Base-by-base conservation (phyloP, 169 alveolate species). In the Plasmodium sp. region DNA sequence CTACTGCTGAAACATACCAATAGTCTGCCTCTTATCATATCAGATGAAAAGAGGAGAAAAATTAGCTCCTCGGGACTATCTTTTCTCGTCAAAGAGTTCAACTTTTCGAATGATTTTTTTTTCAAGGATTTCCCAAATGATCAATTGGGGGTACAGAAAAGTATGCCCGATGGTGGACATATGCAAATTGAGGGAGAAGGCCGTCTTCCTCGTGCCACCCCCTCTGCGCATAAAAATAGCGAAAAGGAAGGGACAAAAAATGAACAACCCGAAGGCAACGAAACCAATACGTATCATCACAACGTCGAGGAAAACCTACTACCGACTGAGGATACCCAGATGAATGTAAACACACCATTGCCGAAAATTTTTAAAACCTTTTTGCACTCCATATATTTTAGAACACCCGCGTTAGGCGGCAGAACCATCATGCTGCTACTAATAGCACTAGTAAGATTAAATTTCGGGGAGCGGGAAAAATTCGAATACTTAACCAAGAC, bases 361-460 rank as follows among this genome's bases (percentile, higher is more conserved):
- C 96, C 96, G 16, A 93, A 80, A 83, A 79, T 95, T 48, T 83
- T 96, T 79, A 96, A 96, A 86, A 88, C 81, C 41, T 96, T 95
- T 79, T 34, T 96, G 56, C 97, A 96, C 62, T 88, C 97, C 22
- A 86, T 96, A 36, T 95, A 92, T 84, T 96, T 96, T 84, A 93
- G 97, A 84, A 96, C 97, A 4, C 97, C 97, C 3, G 97, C 97
- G 14, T 83, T 96, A 88, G 97, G 97, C 16, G 97, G 97, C 2
- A 91, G 97, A 80, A 96, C 97, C 5, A 92, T 96, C 31, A 91
- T 96, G 80, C 82, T 96, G 54, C 82, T 96, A 84, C 39, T 96
- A 73, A 96, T 95, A 81, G 97, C 97, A 22, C 73, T 96, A 71
- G 97, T 95, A 27, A 51, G 97, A 81, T 94, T 96, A 62, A 96